Conservation (phyloP, 805 yeast genomes). For the Starmerella apicola region DNA sequence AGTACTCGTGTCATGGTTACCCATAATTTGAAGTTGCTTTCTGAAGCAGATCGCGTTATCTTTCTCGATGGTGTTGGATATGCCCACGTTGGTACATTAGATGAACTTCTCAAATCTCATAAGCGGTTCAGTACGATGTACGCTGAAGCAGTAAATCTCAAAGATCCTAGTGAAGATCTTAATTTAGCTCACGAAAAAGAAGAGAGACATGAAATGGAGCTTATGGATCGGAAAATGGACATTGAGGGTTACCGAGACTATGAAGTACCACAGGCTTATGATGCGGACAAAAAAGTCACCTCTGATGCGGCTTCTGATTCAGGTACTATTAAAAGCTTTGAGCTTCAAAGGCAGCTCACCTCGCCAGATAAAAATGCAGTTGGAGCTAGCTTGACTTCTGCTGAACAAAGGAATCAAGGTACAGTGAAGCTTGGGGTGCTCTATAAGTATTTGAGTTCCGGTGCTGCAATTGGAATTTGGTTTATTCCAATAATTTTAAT, state of each 20-base stretch:
- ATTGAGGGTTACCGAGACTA: slow-evolving; percentile 3
- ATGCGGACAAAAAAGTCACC: slow-evolving; percentile 1
- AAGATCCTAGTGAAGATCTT: too few species aligned
- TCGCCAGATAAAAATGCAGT: slow-evolving; percentile 11
- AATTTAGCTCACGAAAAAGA: too few species aligned
- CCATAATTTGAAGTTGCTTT: slow-evolving; percentile 64
- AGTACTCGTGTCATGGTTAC: slow-evolving; percentile 71
- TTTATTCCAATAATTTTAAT: slow-evolving; percentile 13
- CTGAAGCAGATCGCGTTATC: slow-evolving; percentile 55
- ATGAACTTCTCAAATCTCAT: slow-evolving; percentile 32
- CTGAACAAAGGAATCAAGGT: slow-evolving; percentile 25
- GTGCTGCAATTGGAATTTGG: slow-evolving; percentile 26
- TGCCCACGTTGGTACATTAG: slow-evolving; percentile 48
- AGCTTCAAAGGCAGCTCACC: slow-evolving; percentile 8
- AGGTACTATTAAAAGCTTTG: background rate
- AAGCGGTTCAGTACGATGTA: slow-evolving; percentile 10
- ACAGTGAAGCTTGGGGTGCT: slow-evolving; percentile 35
- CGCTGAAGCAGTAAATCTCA: slow-evolving; percentile 2
- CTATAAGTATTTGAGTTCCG: slow-evolving; percentile 38
- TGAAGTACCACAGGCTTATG: too few species aligned
- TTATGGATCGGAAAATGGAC: background rate
- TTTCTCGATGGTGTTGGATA: slow-evolving; percentile 51
- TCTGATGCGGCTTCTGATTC: background rate
- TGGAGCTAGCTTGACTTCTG: slow-evolving; percentile 22
- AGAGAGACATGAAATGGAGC: slow-evolving; percentile 13